Conservation (phyloP, 169 alveolate species). For the Perkinsus chesapeaki region DNA sequence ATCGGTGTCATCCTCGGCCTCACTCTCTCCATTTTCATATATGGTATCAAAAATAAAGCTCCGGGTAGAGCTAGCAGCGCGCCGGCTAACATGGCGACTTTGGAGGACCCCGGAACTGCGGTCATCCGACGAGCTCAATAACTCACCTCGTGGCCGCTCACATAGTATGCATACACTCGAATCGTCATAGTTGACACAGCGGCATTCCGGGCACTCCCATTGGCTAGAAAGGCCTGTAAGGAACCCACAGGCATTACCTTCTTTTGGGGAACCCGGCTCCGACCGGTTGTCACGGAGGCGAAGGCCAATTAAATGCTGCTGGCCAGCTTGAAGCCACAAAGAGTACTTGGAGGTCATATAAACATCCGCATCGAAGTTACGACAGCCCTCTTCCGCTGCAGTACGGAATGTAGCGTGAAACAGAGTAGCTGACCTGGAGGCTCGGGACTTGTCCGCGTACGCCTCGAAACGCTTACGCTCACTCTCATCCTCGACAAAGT, state of each 20-base stretch:
- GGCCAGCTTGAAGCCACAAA: neutral
- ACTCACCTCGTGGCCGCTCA: neutral
- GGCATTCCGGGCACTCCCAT: neutral
- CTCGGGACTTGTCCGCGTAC: neutral
- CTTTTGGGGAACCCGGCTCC: neutral
- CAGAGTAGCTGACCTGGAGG: neutral
- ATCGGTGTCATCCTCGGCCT: neutral
- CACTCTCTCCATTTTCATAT: neutral
- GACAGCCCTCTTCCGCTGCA: neutral
- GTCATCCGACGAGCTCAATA: neutral
- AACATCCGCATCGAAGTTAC: neutral
- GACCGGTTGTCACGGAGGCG: neutral
- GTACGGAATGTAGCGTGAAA: neutral
- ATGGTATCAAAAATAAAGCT: neutral
- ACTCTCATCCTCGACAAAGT: neutral
- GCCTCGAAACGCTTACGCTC: neutral
- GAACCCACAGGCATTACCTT: neutral
- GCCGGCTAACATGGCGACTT: neutral
- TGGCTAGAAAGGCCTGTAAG: neutral
- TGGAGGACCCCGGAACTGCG: neutral
- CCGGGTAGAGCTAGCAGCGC: neutral
- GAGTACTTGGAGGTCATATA: neutral
- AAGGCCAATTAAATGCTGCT: neutral
- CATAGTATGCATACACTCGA: neutral
- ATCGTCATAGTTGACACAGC: neutral